Conservation (phyloP, 148 eudicot species). For the Dysphania ambrosioides region DNA sequence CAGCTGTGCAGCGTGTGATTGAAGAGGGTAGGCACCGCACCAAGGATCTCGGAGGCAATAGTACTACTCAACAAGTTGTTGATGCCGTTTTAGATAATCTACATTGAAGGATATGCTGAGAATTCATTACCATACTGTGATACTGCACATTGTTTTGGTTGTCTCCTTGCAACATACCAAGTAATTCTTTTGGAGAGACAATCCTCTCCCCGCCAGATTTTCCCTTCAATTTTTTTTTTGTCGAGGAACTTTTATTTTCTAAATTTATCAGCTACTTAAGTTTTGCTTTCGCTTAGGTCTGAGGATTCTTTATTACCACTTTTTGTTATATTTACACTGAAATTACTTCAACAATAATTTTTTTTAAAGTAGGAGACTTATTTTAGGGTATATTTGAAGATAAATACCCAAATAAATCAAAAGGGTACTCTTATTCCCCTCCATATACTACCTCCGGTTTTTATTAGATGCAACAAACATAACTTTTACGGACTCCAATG, state of each 20-base stretch:
- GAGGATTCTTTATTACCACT: background rate
- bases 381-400: too few species aligned
- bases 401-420: background rate
- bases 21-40: conserved; percentile 51
- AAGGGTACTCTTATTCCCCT: background rate
- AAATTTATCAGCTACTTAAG: conserved; percentile 12
- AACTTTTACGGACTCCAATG: too few species aligned
- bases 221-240: background rate
- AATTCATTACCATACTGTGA: background rate
- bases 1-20: conserved; percentile 54
- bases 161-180: background rate
- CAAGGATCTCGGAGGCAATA: conserved; percentile 68
- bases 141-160: background rate
- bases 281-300: background rate
- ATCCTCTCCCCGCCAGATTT: conserved; percentile 9
- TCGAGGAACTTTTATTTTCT: background rate
- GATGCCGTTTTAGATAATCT: conserved; percentile 74
- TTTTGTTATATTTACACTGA: background rate
- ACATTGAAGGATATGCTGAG: conserved; percentile 28
- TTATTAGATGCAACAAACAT: too few species aligned
- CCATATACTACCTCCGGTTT: too few species aligned
- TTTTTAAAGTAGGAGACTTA: background rate
- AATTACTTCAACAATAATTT: conserved; percentile 6
- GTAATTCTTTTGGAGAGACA: background rate
- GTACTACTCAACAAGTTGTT: conserved; percentile 68